phyloP scores from a whole-genome alignment of 306 rosid species.

The Purshia tridentata region DNA sequence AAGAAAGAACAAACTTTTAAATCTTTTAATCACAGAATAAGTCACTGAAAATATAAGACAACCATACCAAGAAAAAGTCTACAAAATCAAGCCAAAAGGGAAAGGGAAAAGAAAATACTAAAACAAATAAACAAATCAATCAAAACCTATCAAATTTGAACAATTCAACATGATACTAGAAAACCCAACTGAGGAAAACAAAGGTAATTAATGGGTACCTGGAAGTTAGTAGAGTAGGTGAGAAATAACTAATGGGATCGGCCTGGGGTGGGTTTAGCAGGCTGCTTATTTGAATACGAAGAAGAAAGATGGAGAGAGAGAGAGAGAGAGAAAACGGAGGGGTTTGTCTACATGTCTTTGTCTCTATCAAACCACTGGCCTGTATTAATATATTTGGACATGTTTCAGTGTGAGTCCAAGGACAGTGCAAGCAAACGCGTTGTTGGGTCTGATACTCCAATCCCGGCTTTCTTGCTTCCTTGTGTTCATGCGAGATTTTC shows the following conservation, averaged over 20 bases:
- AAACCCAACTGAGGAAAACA: conserved; percentile 27
- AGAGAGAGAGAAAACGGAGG: conserved; percentile 2
- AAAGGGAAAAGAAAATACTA: not conserved
- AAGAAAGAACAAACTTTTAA: conserved; percentile 11
- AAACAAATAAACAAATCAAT: not conserved
- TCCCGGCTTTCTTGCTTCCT: conserved; percentile 23
- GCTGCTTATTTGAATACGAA: conserved; percentile 24
- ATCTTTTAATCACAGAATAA: conserved; percentile 20
- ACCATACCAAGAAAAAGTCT: conserved; percentile 15
- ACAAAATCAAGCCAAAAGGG: not conserved
- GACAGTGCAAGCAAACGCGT: conserved; percentile 31
- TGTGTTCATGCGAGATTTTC: no score
- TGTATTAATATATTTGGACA: not conserved
- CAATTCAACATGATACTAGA: conserved; percentile 23
- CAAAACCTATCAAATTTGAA: conserved; percentile 25
- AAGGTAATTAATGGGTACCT: not conserved
- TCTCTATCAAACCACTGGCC: not conserved
- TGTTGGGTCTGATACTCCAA: conserved; percentile 12
- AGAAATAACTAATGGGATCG: not conserved
- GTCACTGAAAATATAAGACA: conserved; percentile 11
- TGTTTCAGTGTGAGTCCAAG: not conserved
- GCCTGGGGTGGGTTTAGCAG: conserved; percentile 38
- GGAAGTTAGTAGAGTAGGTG: conserved; percentile 2
- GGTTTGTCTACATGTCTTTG: not conserved
- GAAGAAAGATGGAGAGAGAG: conserved; percentile 2